phyloP scores from a whole-genome alignment of 768 basidiomycete species.

The Hygrophorus pudorinus region DNA sequence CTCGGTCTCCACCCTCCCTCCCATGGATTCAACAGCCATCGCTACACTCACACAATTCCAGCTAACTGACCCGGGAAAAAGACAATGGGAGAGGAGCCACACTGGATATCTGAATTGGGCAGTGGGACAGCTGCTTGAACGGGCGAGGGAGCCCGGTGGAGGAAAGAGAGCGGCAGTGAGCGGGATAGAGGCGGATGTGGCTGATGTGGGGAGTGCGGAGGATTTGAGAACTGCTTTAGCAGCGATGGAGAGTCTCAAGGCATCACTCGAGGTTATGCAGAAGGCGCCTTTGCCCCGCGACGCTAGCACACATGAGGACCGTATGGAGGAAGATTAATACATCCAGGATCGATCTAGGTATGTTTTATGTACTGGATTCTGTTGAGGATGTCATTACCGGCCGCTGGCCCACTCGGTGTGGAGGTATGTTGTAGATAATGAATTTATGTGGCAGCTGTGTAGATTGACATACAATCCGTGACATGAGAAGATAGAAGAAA shows the following conservation, averaged over 20 bases:
- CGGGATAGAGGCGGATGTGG: constrained; percentile 13
- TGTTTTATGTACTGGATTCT: no score
- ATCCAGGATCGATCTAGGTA: no score
- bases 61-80: constrained; percentile 50
- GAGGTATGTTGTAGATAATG: no score
- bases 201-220: constrained; percentile 16
- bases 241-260: constrained; percentile 13
- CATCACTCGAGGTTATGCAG: no score
- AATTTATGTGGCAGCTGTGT: no score
- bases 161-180: constrained; percentile 14
- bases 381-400: no score
- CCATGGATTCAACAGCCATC: constrained; percentile 27
- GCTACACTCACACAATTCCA: constrained; percentile 27
- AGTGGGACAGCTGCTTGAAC: constrained; percentile 38
- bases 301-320: no score
- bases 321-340: no score
- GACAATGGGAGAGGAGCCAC: constrained; percentile 68
- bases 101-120: constrained; percentile 78
- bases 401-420: no score
- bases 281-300: no score
- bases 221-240: constrained; percentile 21
- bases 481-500: no score
- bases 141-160: constrained; percentile 14
- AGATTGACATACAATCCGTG: no score
- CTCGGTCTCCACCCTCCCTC: constrained; percentile 39